phyloP scores from a whole-genome alignment of 1,139 yeast species.

The Diutina neorugosa region DNA sequence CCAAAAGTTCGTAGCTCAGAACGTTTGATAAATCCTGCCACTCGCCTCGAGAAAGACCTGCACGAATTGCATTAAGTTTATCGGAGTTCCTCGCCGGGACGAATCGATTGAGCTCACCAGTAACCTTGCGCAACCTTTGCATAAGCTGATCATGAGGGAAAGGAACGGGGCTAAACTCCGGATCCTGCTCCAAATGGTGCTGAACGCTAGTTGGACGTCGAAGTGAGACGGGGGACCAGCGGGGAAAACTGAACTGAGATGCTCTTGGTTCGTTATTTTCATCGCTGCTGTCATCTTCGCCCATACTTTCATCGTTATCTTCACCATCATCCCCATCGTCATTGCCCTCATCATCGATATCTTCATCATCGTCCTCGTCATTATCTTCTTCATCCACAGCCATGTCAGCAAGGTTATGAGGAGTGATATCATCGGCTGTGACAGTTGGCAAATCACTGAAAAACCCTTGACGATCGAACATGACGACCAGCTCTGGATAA shows the following conservation, averaged over 20 bases:
- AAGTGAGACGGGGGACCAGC: not conserved
- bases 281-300: not conserved
- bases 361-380: constrained; percentile 5
- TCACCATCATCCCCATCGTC: not conserved
- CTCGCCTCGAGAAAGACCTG: not conserved
- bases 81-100: not conserved
- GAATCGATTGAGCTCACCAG: not conserved
- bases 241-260: not conserved
- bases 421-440: not conserved
- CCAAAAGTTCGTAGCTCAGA: not conserved
- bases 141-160: not conserved
- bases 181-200: not conserved
- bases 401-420: not conserved
- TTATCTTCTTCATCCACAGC: not conserved
- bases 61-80: not conserved
- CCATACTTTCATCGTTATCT: not conserved
- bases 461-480: constrained; percentile 1
- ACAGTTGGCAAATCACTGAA: not conserved
- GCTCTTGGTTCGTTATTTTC: not conserved
- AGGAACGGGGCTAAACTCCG: not conserved
- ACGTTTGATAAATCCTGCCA: not conserved
- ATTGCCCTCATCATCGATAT: not conserved
- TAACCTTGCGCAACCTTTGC: not conserved
- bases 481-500: not conserved
- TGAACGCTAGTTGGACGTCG: not conserved